Evolutionary conservation across 2,329 filamentous ascomycete genomes (phyloP).

Genomic region (Penicillium sp.): DNA sequence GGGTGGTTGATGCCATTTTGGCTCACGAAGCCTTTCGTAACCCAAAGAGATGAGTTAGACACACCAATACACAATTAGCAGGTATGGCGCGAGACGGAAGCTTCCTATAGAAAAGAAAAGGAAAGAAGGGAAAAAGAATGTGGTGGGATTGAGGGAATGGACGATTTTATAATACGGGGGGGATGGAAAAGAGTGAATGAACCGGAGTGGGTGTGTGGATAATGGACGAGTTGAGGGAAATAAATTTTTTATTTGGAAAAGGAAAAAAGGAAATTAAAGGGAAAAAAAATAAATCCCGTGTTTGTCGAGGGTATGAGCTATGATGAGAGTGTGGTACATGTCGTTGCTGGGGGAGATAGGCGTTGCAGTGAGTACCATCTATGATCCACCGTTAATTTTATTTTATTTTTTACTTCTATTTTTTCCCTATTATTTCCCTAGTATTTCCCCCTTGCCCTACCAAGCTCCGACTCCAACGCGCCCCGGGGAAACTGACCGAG

Average conservation of each 20-base stretch:
- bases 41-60: conserved; percentile 37
- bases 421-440: not conserved
- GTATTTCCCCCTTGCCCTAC: conserved; percentile 14
- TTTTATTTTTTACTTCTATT: not conserved
- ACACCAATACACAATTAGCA: conserved; percentile 32
- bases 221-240: conserved; percentile 17
- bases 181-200: conserved; percentile 20
- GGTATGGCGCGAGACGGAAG: conserved; percentile 38
- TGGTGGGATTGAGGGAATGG: conserved; percentile 28
- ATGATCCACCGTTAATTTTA: not conserved
- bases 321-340: not conserved
- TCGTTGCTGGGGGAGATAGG: not conserved
- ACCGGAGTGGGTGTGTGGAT: conserved; percentile 25
- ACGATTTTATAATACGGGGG: conserved; percentile 34
- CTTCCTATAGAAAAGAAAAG: conserved; percentile 30
- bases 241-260: conserved; percentile 2
- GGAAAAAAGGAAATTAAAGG: conserved; percentile 8
- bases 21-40: conserved; percentile 37
- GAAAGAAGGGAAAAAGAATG: conserved; percentile 18
- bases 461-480: conserved; percentile 3
- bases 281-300: conserved; percentile 3
- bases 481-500: conserved; percentile 1
- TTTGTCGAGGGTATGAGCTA: not conserved
- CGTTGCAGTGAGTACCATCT: not conserved
- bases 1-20: conserved; percentile 31